Percentiles rank a stretch among this genome's conserved stretches.
Evolutionary conservation across 805 yeast genomes (phyloP).

Genomic region (Yarrowia keelungensis): DNA sequence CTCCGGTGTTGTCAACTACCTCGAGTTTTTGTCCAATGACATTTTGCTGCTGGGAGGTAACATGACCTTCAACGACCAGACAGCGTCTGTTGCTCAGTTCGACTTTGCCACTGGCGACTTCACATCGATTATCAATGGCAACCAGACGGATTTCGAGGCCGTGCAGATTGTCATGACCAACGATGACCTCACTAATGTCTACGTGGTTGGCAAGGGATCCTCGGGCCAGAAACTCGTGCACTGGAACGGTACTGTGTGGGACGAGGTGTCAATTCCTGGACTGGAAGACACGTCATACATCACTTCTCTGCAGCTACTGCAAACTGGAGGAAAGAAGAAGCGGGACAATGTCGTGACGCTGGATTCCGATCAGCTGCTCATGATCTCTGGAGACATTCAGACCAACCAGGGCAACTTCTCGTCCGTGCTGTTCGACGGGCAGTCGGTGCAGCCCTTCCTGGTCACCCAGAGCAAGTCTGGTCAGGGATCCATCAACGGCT

Average conservation of each 20-base stretch:
- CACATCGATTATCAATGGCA: slow-evolving; percentile 31
- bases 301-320: slow-evolving; percentile 33
- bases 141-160: slow-evolving; percentile 30
- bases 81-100: slow-evolving; percentile 59
- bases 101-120: slow-evolving; percentile 56
- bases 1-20: slow-evolving; percentile 61
- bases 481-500: slow-evolving; percentile 45
- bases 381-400: slow-evolving; percentile 30
- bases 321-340: slow-evolving; percentile 27
- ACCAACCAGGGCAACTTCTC: slow-evolving; percentile 61
- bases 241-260: slow-evolving; percentile 34
- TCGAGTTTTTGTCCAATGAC: slow-evolving; percentile 57
- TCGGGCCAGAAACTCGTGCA: slow-evolving; percentile 18
- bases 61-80: slow-evolving; percentile 53
- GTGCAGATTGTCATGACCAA: slow-evolving; percentile 32
- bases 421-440: slow-evolving; percentile 70
- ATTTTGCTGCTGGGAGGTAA: slow-evolving; percentile 61
- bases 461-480: slow-evolving; percentile 50
- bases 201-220: slow-evolving; percentile 4
- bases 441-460: slow-evolving; percentile 69
- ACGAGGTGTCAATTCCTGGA: slow-evolving; percentile 22
- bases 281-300: neutral
- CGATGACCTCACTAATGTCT: slow-evolving; percentile 24
- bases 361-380: slow-evolving; percentile 7
- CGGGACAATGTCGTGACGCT: slow-evolving; percentile 15